phyloP scores from a whole-genome alignment of 257 asterid species.

The Solanum sejunctum region DNA sequence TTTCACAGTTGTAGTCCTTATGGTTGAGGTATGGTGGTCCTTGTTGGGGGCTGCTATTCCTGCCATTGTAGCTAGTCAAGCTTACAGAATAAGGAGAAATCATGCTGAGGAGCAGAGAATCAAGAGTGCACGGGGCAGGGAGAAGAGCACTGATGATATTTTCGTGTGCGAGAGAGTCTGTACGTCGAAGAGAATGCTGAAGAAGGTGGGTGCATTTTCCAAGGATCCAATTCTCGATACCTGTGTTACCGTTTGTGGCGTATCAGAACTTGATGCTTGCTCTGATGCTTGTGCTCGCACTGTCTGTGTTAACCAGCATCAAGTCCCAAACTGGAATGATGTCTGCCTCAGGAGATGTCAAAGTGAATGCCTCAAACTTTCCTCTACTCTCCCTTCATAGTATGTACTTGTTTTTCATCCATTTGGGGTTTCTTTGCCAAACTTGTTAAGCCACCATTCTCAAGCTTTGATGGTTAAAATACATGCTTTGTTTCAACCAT shows the following conservation, averaged over 20 bases:
- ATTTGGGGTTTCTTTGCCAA: not conserved
- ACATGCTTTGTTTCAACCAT: not conserved
- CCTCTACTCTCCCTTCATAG: constrained; percentile 3
- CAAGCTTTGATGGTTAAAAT: not conserved
- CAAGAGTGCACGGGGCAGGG: constrained; percentile 71
- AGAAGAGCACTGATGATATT: constrained; percentile 76
- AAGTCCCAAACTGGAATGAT: constrained; percentile 96
- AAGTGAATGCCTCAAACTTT: constrained; percentile 78
- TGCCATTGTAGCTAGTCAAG: constrained; percentile 74
- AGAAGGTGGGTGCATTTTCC: constrained; percentile 90
- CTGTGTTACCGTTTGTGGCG: constrained; percentile 91
- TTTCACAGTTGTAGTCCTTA: constrained; percentile 9
- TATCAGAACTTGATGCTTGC: constrained; percentile 90
- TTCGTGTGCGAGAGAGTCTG: constrained; percentile 96
- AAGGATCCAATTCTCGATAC: constrained; percentile 98
- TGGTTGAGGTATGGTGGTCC: constrained; percentile 99
- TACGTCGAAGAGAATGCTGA: constrained; percentile 88
- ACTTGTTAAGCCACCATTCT: not conserved
- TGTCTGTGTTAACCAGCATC: constrained; percentile 90
- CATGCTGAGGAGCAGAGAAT: constrained; percentile 70
- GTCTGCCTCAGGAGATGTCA: constrained; percentile 91
- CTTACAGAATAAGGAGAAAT: constrained; percentile 59
- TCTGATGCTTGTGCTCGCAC: constrained; percentile 95
- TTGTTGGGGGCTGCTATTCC: constrained; percentile 84
- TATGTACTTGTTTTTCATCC: not conserved